These are phyloP conservation scores for Protomyces inouyei DNA, from an alignment of 1,139 yeast genomes.

Conservation along the genomic window DNA sequence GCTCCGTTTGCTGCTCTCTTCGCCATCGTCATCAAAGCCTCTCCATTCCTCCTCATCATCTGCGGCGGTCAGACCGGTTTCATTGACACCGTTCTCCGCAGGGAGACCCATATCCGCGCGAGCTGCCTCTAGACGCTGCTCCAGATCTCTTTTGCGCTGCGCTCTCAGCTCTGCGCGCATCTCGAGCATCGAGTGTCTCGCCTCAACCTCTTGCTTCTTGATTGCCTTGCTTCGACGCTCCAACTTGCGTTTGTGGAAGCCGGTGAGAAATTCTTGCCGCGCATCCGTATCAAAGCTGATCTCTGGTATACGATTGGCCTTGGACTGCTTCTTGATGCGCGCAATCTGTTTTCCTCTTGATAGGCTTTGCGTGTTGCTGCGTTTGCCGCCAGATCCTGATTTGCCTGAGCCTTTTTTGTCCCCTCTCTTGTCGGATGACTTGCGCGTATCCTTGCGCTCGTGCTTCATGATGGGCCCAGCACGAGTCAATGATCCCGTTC, in stretches of 20 bases:
- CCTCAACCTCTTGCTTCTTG: slow-evolving; percentile 68
- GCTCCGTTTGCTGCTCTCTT: not conserved
- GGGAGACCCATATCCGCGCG: slow-evolving; percentile 36
- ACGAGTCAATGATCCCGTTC: too few relatives aligned
- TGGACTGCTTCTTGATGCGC: slow-evolving; percentile 1
- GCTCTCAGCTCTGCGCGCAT: slow-evolving; percentile 63
- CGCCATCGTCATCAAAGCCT: slow-evolving; percentile 37
- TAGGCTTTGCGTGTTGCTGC: slow-evolving; percentile 17
- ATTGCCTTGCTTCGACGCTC: slow-evolving; percentile 84
- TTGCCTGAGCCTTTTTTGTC: not conserved
- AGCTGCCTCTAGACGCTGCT: slow-evolving; percentile 56
- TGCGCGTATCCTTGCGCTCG: not conserved
- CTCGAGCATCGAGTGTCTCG: slow-evolving; percentile 64
- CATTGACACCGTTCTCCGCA: slow-evolving; percentile 36
- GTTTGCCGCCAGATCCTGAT: not conserved
- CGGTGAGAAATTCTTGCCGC: slow-evolving; percentile 67
- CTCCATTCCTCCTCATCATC: slow-evolving; percentile 39
- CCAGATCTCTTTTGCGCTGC: slow-evolving; percentile 62
- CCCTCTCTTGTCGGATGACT: not conserved
- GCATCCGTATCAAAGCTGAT: slow-evolving; percentile 24
- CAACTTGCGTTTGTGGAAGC: slow-evolving; percentile 89
- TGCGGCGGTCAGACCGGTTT: slow-evolving; percentile 7
- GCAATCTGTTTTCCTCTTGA: slow-evolving; percentile 21
- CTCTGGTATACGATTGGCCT: slow-evolving; percentile 14
- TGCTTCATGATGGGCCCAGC: not conserved